Evolutionary conservation across 768 basidiomycete genomes (phyloP), one percentile per base, ranked within the genome.

Genomic region (Trametes cingulata): DNA sequence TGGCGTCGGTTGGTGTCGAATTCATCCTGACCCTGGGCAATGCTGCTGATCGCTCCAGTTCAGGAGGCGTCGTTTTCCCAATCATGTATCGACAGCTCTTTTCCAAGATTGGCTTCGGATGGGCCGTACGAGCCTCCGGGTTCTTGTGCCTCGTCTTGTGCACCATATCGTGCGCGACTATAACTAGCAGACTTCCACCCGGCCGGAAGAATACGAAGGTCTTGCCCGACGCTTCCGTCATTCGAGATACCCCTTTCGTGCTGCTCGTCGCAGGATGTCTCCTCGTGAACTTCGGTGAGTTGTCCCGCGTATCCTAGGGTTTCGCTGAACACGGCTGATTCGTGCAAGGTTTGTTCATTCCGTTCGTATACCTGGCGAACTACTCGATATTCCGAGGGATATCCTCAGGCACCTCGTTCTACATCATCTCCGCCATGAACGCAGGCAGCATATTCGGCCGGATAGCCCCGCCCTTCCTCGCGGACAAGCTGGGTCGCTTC

Each of bases 31-130:
- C 29, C 17, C 2, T 17, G 6, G 37, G 2, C 8, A 17, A 49
- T 27, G n/a, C 24, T 22, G n/a, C 12, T 35, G 6, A 43, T 20
- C 19, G 20, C 17, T 15, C 12, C n/a, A 2, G 84, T 5, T 6
- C 33, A 66, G 90, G 90, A 20, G 88, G 88, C 14, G 85, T 89
- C 4, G 73, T 87, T 12, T 89, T 83, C 63, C 86, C 88, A 0
- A 81, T 90, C 48, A 74, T 86, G 73, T 77, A 88, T n/a, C 82
- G 82, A 64, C 74, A 73, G 27, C 80, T 89, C 20, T 87, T 88
- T 66, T 65, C 72, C 40, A 57, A 62, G 29, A 70, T 85, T 37
- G 87, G 85, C 0, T 90, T 88, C 67, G 80, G 77, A 9, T 88
- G 86, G 86, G 77, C 80, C 0, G 79, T 86, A 29, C 82, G 87